Conservation (phyloP, 2,329 filamentous ascomycete species). For the Penicillium palitans region DNA sequence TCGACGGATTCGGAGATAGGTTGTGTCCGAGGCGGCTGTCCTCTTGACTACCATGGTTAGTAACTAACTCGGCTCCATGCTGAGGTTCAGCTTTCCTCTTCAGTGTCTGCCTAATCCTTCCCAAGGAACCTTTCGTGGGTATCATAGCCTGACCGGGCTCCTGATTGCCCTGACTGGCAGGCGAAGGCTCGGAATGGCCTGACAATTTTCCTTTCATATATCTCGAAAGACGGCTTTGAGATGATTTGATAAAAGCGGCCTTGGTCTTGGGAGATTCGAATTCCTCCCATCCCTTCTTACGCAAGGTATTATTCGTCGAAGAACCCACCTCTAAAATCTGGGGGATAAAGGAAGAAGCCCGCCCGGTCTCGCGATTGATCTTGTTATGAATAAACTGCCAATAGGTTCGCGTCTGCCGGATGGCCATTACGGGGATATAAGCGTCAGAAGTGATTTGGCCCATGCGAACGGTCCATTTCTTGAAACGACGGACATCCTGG, state of each 20-base stretch:
- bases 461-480: constrained; percentile 17
- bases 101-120: too few relatives aligned
- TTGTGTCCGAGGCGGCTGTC: background rate
- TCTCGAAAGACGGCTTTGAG: background rate
- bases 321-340: background rate
- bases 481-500: constrained; percentile 18
- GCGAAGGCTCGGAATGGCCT: background rate
- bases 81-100: background rate
- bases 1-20: too few relatives aligned
- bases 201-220: background rate
- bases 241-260: background rate
- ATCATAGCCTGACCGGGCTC: background rate
- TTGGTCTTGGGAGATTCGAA: background rate
- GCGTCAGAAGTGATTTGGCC: background rate
- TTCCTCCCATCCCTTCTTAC: background rate
- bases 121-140: background rate
- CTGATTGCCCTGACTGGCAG: background rate
- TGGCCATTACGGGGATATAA: background rate
- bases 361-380: too few relatives aligned
- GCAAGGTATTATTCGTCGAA: background rate
- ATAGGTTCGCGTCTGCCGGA: background rate
- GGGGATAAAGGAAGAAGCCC: background rate
- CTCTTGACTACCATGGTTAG: background rate
- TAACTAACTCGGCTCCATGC: background rate
- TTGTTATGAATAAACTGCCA: background rate